Evolutionary conservation across 2,329 filamentous ascomycete genomes (phyloP).

Genomic region (Aureobasidium melanogenum): DNA sequence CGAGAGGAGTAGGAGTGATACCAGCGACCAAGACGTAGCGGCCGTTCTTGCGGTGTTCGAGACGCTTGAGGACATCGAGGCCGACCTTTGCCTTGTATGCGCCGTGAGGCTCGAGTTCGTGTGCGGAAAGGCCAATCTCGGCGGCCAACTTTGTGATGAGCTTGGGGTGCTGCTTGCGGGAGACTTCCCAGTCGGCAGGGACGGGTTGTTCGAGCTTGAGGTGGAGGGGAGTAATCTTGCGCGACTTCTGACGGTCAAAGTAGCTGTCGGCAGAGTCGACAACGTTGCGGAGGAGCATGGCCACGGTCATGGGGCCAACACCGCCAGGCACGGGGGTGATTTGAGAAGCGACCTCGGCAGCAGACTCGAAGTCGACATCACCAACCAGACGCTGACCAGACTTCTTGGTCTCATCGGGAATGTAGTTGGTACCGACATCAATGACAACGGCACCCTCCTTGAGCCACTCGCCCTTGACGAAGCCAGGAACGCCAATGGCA

Average conservation of each 20-base stretch:
- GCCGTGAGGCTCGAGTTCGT: slow-evolving; percentile 90
- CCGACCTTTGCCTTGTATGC: slow-evolving; percentile 95
- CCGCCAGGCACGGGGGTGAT: slow-evolving; percentile 96
- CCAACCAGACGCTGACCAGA: slow-evolving; percentile 87
- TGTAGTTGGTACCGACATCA: slow-evolving; percentile 95
- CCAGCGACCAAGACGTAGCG: slow-evolving; percentile 89
- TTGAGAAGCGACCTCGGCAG: slow-evolving; percentile 74
- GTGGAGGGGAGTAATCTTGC: slow-evolving; percentile 73
- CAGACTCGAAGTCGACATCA: slow-evolving; percentile 86
- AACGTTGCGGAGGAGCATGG: slow-evolving; percentile 95
- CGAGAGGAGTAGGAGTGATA: slow-evolving; percentile 91
- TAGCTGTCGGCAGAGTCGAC: slow-evolving; percentile 74
- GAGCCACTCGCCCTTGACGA: slow-evolving; percentile 91
- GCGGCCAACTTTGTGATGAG: slow-evolving; percentile 74
- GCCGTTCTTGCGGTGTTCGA: slow-evolving; percentile 80
- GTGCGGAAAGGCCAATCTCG: slow-evolving; percentile 78
- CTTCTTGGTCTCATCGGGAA: slow-evolving; percentile 81
- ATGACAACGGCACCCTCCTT: slow-evolving; percentile 94
- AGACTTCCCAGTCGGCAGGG: slow-evolving; percentile 92
- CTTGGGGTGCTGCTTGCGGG: slow-evolving; percentile 83
- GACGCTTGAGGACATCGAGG: slow-evolving; percentile 67
- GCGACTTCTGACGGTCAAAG: slow-evolving; percentile 73
- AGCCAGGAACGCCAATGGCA: slow-evolving; percentile 78
- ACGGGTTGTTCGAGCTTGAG: slow-evolving; percentile 72
- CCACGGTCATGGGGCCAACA: slow-evolving; percentile 97